phyloP scores from a whole-genome alignment of 139 green algal genomes.

The Picochlorum costavermella region DNA sequence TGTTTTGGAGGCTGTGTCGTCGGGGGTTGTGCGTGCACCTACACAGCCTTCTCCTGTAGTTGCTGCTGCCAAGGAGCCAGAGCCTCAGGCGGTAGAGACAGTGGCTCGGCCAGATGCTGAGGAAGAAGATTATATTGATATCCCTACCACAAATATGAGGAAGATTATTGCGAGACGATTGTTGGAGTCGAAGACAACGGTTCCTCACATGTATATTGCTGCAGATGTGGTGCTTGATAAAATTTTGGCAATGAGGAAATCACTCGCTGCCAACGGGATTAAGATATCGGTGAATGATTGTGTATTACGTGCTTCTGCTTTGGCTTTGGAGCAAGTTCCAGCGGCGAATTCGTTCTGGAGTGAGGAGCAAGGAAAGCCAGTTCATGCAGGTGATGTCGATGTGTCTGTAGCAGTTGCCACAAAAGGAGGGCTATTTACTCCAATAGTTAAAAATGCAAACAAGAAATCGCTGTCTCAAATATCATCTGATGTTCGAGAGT shows the following conservation, averaged over 20 bases:
- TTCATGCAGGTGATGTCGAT: slow-evolving; percentile 51
- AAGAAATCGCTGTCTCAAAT: slow-evolving; percentile 45
- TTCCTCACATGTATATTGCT: slow-evolving; percentile 50
- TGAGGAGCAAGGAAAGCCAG: background rate
- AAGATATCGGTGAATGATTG: slow-evolving; percentile 89
- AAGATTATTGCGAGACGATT: slow-evolving; percentile 81
- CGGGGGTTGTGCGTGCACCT: slow-evolving; percentile 13
- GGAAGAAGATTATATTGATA: slow-evolving; percentile 47
- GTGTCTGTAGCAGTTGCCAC: slow-evolving; percentile 82
- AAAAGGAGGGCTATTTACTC: slow-evolving; percentile 81
- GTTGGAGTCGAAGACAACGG: slow-evolving; percentile 77
- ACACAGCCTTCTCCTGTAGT: slow-evolving; percentile 2
- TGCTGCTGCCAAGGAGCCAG: slow-evolving; percentile 4
- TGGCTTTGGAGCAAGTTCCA: slow-evolving; percentile 76
- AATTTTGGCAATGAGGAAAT: slow-evolving; percentile 43
- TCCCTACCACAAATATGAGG: slow-evolving; percentile 64
- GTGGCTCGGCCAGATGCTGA: background rate
- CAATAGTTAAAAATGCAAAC: slow-evolving; percentile 65
- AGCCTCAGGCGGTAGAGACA: background rate
- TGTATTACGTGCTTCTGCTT: slow-evolving; percentile 74
- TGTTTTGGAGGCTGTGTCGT: slow-evolving; percentile 64
- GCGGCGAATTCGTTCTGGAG: slow-evolving; percentile 51
- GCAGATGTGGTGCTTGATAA: slow-evolving; percentile 57
- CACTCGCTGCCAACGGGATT: slow-evolving; percentile 43
- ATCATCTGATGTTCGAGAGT: slow-evolving; percentile 44